Evolutionary conservation across 441 rosid species (phyloP).

Genomic region (Adansonia rubrostipa): DNA sequence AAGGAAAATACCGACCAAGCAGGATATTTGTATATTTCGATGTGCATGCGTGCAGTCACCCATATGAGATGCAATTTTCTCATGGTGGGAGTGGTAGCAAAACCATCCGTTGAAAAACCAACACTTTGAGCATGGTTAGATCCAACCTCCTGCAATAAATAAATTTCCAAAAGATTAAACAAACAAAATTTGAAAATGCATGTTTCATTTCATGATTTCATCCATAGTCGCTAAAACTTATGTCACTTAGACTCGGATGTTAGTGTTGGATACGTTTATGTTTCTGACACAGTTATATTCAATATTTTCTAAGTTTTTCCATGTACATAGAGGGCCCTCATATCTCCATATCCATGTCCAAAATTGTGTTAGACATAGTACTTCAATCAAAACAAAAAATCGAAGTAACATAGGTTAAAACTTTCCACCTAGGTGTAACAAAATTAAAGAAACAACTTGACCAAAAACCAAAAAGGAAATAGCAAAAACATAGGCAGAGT

Average conservation of each 20-base stretch:
- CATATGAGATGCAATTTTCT: conserved; percentile 94
- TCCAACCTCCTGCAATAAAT: conserved; percentile 76
- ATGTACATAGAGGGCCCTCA: no score
- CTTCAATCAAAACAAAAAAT: no score
- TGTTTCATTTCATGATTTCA: background rate
- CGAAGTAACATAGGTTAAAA: no score
- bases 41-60: conserved; percentile 99
- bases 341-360: no score
- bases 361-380: no score
- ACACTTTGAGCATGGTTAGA: conserved; percentile 93
- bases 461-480: background rate
- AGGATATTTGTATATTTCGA: conserved; percentile 90
- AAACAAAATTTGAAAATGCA: background rate
- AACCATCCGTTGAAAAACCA: conserved; percentile 95
- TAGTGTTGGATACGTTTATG: no score
- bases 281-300: no score
- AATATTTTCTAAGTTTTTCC: no score
- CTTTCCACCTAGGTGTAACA: background rate
- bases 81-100: conserved; percentile 90
- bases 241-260: no score
- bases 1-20: conserved; percentile 67
- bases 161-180: conserved; percentile 5
- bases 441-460: background rate
- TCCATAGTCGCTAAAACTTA: background rate
- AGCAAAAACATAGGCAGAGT: background rate